A percentile compares a stretch with the other conserved stretches of the same genome.
Evolutionary conservation across 306 rosid genomes (phyloP).

Genomic region (Oemleria cerasiformis): DNA sequence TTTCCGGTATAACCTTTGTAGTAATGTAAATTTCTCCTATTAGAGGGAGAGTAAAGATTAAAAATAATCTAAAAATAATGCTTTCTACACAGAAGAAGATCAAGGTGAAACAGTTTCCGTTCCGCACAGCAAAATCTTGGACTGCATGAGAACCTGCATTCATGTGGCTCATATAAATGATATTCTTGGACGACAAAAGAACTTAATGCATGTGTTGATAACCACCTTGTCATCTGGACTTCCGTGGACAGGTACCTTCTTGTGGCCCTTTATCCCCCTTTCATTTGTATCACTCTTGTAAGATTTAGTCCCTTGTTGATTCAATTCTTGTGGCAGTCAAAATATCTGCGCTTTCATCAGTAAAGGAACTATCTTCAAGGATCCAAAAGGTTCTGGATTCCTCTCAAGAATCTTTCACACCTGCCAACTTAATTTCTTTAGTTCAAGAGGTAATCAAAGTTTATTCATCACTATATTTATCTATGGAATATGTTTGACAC

Average conservation of each 20-base stretch:
- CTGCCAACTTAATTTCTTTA: conserved; percentile 43
- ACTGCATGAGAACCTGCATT: conserved; percentile 80
- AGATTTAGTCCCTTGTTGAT: conserved; percentile 21
- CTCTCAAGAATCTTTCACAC: conserved; percentile 32
- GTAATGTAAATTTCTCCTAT: background rate
- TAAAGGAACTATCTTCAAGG: conserved; percentile 77
- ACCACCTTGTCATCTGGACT: conserved; percentile 54
- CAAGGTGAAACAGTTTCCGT: conserved; percentile 47
- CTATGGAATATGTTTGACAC: conserved; percentile 17
- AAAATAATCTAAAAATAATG: background rate
- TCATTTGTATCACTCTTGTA: background rate
- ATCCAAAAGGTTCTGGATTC: conserved; percentile 42
- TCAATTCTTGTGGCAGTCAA: conserved; percentile 56
- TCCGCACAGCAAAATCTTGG: conserved; percentile 71
- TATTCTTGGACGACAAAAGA: conserved; percentile 65
- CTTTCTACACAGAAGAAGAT: conserved; percentile 42
- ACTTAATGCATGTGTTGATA: conserved; percentile 48
- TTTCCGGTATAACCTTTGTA: background rate
- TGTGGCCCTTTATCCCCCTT: conserved; percentile 5
- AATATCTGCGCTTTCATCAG: conserved; percentile 59
- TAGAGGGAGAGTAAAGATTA: background rate
- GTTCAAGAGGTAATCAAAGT: conserved; percentile 58
- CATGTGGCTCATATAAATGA: conserved; percentile 65
- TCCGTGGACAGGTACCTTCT: conserved; percentile 80
- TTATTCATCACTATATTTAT: conserved; percentile 22